Conservation (phyloP, 768 basidiomycete species). For the Piloderma croceum region DNA sequence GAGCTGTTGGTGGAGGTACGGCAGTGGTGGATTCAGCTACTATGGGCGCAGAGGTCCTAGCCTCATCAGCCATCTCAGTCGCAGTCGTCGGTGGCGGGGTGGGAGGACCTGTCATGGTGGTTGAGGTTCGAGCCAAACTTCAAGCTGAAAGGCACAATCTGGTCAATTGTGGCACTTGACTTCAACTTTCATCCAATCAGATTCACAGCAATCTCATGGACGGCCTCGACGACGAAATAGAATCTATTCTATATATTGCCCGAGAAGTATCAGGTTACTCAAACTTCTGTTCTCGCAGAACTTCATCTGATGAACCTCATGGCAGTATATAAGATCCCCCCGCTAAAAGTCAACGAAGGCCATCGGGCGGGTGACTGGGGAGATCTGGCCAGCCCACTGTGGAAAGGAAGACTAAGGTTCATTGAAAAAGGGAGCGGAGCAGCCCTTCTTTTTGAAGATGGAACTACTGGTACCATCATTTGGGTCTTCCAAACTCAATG, state of each 20-base stretch:
- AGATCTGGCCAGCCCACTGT: conserved; percentile 73
- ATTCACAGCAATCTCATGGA: conserved; percentile 37
- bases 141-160: conserved; percentile 1
- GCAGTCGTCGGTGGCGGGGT: conserved; percentile 59
- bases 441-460: conserved; percentile 74
- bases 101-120: conserved; percentile 55
- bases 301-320: conserved; percentile 3
- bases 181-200: background rate
- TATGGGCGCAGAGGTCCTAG: conserved; percentile 23
- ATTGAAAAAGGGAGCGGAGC: conserved; percentile 69
- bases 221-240: conserved; percentile 68
- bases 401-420: conserved; percentile 89
- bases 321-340: conserved; percentile 87
- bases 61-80: conserved; percentile 51
- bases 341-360: conserved; percentile 80
- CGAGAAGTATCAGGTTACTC: conserved; percentile 81
- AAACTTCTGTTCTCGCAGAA: conserved; percentile 9
- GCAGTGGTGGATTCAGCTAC: conserved; percentile 10
- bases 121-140: conserved; percentile 7
- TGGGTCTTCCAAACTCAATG: no score
- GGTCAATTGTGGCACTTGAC: background rate
- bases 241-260: conserved; percentile 86
- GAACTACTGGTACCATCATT: conserved; percentile 68
- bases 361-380: conserved; percentile 94
- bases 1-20: conserved; percentile 9